Conservation (phyloP, 2,329 filamentous ascomycete species). For the Teratosphaeria viscida region DNA sequence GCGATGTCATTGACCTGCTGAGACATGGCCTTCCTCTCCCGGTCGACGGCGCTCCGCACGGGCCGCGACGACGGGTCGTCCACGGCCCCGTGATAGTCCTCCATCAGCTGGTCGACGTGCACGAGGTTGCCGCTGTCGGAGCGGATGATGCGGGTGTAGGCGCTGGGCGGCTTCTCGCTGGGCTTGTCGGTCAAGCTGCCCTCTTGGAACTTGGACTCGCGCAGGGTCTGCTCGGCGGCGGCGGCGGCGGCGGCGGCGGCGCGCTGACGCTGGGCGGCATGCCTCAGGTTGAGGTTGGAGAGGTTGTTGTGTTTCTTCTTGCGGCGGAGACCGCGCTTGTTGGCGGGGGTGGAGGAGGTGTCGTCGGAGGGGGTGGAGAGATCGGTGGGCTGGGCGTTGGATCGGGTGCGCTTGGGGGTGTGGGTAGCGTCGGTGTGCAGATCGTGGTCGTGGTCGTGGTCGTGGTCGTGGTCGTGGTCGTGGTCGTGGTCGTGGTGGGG, state of each 20-base stretch:
- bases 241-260: background rate
- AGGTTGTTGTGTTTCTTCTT: slow-evolving; percentile 26
- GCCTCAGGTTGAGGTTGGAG: slow-evolving; percentile 25
- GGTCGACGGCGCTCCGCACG: slow-evolving; percentile 10
- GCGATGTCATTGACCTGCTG: slow-evolving; percentile 12
- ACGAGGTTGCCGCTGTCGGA: slow-evolving; percentile 21
- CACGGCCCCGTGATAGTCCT: slow-evolving; percentile 24
- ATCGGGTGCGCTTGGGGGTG: slow-evolving; percentile 22
- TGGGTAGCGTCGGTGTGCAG: slow-evolving; percentile 12
- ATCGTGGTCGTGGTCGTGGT: slow-evolving; percentile 6
- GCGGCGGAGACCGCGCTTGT: slow-evolving; percentile 21
- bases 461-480: slow-evolving; percentile 10
- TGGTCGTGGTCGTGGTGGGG: slow-evolving; percentile 6
- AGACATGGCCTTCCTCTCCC: slow-evolving; percentile 12
- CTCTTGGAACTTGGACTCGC: slow-evolving; percentile 59
- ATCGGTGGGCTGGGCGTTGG: slow-evolving; percentile 10
- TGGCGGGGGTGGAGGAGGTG: slow-evolving; percentile 9
- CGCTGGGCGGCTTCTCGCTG: slow-evolving; percentile 58
- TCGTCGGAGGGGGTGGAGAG: slow-evolving; percentile 13
- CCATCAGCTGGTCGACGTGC: slow-evolving; percentile 29
- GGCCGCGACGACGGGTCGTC: slow-evolving; percentile 4
- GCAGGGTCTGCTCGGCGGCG: slow-evolving; percentile 22
- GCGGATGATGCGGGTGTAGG: slow-evolving; percentile 45
- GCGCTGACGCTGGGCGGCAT: slow-evolving; percentile 18
- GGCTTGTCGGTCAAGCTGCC: slow-evolving; percentile 78